phyloP scores from a whole-genome alignment of 2,329 filamentous ascomycete species.

The Alternaria brassicae region DNA sequence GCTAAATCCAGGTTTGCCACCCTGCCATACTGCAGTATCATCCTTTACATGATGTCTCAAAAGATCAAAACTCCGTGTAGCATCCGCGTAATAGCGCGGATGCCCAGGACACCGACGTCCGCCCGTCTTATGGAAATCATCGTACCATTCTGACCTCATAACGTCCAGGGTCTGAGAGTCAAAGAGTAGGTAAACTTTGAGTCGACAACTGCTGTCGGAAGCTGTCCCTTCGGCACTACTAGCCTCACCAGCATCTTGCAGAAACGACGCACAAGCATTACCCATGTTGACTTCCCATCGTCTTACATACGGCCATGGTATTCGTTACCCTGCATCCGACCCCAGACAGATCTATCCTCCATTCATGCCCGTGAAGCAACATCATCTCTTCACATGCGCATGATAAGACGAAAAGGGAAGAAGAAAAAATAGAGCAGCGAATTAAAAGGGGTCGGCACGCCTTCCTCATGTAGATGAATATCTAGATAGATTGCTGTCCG shows the following conservation, averaged over 20 bases:
- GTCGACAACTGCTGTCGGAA: background rate
- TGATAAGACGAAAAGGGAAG: background rate
- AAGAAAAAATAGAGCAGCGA: background rate
- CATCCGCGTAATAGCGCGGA: background rate
- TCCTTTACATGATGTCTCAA: background rate
- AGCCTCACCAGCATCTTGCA: background rate
- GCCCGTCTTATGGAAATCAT: constrained; percentile 2
- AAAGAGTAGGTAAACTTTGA: background rate
- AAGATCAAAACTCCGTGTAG: background rate
- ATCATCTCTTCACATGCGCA: background rate
- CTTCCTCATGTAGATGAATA: background rate
- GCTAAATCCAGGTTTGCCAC: background rate
- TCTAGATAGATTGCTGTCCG: background rate
- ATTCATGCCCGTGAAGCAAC: background rate
- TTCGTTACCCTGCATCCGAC: background rate
- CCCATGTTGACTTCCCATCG: background rate
- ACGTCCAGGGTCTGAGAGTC: background rate
- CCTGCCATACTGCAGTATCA: background rate
- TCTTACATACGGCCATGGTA: background rate
- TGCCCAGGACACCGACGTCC: background rate
- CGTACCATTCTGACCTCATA: constrained; percentile 3
- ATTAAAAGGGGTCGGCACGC: background rate
- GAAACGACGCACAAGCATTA: background rate
- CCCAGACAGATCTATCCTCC: background rate
- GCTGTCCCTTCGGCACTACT: background rate